These are phyloP conservation scores for Cymbidium sinense DNA, from an alignment of 106 monocot genomes.

Conservation along the genomic window DNA sequence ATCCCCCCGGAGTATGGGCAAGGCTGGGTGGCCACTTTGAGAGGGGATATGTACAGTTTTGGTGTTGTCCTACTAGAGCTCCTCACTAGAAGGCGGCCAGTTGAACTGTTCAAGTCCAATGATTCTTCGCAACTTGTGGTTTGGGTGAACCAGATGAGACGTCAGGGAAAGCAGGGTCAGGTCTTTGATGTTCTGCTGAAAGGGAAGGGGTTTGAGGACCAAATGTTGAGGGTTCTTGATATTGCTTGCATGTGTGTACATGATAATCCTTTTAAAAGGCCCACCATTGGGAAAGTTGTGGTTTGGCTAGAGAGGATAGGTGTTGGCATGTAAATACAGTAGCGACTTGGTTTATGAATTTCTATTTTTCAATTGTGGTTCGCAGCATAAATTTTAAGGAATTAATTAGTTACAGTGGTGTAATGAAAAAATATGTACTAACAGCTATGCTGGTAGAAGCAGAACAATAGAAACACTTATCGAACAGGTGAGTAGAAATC, in stretches of 20 bases:
- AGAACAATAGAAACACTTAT: too few species aligned
- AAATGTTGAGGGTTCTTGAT: conserved; percentile 58
- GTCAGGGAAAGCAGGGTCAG: conserved; percentile 32
- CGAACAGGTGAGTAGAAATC: too few species aligned
- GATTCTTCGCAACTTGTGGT: conserved; percentile 73
- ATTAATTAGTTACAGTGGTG: too few species aligned
- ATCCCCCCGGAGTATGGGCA: conserved; percentile 89
- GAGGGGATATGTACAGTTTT: conserved; percentile 94
- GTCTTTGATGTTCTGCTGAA: conserved; percentile 60
- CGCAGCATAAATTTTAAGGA: too few species aligned
- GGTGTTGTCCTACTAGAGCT: conserved; percentile 84
- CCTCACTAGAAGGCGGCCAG: conserved; percentile 66
- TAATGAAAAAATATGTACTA: too few species aligned
- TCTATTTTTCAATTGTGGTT: not conserved
- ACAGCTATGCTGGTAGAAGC: too few species aligned
- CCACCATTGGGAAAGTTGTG: conserved; percentile 81
- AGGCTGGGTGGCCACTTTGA: conserved; percentile 66
- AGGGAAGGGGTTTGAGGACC: conserved; percentile 32
- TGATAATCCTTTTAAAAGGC: conserved; percentile 82
- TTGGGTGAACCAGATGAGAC: conserved; percentile 71
- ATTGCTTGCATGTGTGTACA: conserved; percentile 65
- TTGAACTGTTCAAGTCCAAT: conserved; percentile 64
- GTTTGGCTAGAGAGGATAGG: not conserved
- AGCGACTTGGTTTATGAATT: not conserved
- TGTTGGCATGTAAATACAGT: not conserved